Percentiles rank a stretch among this genome's conserved stretches.
These are phyloP conservation scores for Phlebiopsis flavidoalba DNA, from an alignment of 768 basidiomycete genomes.

Conservation along the genomic window DNA sequence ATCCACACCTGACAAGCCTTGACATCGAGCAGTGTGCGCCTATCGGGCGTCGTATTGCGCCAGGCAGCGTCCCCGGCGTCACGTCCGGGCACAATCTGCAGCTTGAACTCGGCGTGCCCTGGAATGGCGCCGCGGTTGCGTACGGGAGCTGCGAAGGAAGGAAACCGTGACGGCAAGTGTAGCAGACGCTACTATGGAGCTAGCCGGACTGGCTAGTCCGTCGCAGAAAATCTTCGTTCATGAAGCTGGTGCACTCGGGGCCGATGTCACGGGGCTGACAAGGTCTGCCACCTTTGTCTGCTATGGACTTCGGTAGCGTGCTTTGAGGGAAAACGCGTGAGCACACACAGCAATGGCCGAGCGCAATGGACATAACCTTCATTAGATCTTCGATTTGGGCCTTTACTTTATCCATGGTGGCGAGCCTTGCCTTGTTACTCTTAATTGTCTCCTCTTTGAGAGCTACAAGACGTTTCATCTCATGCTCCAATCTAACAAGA, in stretches of 20 bases:
- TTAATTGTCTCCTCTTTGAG: slow-evolving; percentile 79
- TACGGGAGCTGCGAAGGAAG: neutral
- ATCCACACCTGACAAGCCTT: neutral
- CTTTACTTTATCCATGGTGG: slow-evolving; percentile 75
- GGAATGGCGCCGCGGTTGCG: neutral
- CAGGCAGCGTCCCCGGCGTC: neutral
- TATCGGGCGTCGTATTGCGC: too few species aligned
- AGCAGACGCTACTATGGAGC: neutral
- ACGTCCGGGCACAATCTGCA: neutral
- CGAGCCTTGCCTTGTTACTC: slow-evolving; percentile 67
- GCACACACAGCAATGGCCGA: neutral
- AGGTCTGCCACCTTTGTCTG: slow-evolving; percentile 74
- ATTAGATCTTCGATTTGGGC: slow-evolving; percentile 69
- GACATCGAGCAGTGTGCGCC: neutral
- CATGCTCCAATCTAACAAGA: slow-evolving; percentile 57
- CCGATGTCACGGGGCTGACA: slow-evolving; percentile 23
- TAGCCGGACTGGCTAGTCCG: neutral
- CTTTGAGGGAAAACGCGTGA: slow-evolving; percentile 30
- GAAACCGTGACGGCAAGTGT: neutral
- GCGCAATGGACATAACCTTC: slow-evolving; percentile 44
- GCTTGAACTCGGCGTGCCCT: neutral
- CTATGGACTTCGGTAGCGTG: slow-evolving; percentile 64
- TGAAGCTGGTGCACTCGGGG: neutral
- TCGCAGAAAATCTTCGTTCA: neutral
- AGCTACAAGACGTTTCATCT: slow-evolving; percentile 58